phyloP scores from a whole-genome alignment of 139 green algal species.

The Penium margaritaceum region DNA sequence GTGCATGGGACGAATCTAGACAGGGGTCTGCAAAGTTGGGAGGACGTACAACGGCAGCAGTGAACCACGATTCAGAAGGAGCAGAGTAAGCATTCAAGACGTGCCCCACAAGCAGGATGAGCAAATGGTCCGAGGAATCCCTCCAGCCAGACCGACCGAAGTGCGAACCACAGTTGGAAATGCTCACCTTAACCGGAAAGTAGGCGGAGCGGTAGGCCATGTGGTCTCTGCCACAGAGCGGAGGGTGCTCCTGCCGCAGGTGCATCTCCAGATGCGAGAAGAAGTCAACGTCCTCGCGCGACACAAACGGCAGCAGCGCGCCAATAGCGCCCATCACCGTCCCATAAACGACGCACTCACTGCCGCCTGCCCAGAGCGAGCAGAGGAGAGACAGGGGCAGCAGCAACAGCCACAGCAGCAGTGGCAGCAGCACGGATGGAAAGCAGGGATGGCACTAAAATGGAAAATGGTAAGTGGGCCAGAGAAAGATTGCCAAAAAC shows the following conservation, averaged over 20 bases:
- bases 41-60: background rate
- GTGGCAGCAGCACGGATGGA: too few relatives aligned
- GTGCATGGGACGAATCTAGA: too few relatives aligned
- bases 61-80: background rate
- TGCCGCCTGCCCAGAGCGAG: conserved; percentile 63
- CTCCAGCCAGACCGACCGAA: background rate
- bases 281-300: conserved; percentile 87
- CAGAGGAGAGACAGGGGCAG: background rate
- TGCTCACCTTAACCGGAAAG: conserved; percentile 75
- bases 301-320: conserved; percentile 77
- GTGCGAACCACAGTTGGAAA: background rate
- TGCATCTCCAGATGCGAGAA: conserved; percentile 98
- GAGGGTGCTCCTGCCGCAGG: conserved; percentile 80
- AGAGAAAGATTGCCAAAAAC: too few relatives aligned
- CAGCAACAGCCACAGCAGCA: too few relatives aligned
- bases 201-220: conserved; percentile 82
- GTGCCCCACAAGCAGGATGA: background rate
- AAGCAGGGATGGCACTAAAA: too few relatives aligned
- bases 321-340: conserved; percentile 80
- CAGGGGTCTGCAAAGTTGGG: too few relatives aligned
- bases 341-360: conserved; percentile 72
- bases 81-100: background rate
- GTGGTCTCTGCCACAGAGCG: conserved; percentile 86
- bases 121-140: background rate
- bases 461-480: too few relatives aligned